These are phyloP conservation scores for Spiraea crenata DNA, from an alignment of 331 rosid genomes.

Conservation along the genomic window DNA sequence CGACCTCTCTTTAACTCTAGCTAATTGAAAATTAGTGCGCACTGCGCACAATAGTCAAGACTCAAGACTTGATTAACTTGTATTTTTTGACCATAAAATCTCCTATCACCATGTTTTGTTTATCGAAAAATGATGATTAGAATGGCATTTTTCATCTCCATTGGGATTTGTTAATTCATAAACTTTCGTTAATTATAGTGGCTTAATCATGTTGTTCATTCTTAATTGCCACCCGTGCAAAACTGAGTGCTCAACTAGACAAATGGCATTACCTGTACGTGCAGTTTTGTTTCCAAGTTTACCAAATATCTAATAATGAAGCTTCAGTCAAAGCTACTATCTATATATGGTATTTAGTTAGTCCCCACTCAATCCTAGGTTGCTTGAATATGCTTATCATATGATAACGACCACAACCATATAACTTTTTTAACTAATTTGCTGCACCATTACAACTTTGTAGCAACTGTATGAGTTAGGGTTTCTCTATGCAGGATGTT, in stretches of 20 bases:
- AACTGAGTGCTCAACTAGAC: background rate
- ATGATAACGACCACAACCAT: too few species aligned
- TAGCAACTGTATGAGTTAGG: too few species aligned
- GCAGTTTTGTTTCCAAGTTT: too few species aligned
- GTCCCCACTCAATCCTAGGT: too few species aligned
- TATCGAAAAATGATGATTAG: background rate
- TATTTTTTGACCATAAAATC: background rate
- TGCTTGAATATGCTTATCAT: too few species aligned
- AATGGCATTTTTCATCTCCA: background rate
- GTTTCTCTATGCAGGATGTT: too few species aligned
- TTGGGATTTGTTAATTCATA: background rate
- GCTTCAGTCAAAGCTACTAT: too few species aligned
- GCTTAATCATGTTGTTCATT: background rate
- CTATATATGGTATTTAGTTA: too few species aligned
- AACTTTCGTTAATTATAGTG: background rate
- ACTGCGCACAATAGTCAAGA: conserved; percentile 17
- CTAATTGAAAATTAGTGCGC: conserved; percentile 36
- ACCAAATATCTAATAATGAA: too few species aligned
- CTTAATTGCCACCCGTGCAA: background rate
- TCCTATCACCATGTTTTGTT: background rate
- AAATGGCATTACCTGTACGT: too few species aligned
- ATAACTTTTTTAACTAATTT: too few species aligned
- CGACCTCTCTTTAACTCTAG: conserved; percentile 52
- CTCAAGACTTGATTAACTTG: conserved; percentile 10
- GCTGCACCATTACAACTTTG: too few species aligned